These are phyloP conservation scores for Phytophthora vignae DNA, from an alignment of 352 stramenopile species.

Conservation along the genomic window DNA sequence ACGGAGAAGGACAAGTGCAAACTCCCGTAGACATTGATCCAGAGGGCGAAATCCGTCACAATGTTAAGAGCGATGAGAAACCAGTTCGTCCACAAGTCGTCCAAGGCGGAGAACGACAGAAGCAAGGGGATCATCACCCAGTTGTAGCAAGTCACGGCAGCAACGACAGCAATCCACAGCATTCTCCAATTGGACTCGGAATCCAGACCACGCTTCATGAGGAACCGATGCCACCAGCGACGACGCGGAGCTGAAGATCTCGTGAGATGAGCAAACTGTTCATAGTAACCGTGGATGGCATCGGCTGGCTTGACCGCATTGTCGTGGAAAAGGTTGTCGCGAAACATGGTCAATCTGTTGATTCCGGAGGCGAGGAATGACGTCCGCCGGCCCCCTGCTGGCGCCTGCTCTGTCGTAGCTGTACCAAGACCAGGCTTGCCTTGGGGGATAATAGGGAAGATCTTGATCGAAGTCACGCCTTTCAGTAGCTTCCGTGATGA, in stretches of 20 bases:
- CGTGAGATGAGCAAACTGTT: conserved; percentile 47
- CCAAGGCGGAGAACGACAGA: conserved; percentile 53
- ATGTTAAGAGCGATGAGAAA: conserved; percentile 44
- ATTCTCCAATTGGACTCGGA: conserved; percentile 52
- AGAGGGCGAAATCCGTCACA: conserved; percentile 45
- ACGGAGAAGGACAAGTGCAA: conserved; percentile 60
- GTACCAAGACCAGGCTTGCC: not conserved
- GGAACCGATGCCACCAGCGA: conserved; percentile 47
- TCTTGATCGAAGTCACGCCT: conserved; percentile 15
- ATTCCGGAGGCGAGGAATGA: conserved; percentile 32
- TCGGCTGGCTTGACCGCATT: conserved; percentile 38
- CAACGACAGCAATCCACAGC: conserved; percentile 53
- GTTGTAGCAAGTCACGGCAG: conserved; percentile 58
- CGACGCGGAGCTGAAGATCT: conserved; percentile 10
- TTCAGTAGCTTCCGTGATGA: conserved; percentile 12
- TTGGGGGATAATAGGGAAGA: conserved; percentile 20
- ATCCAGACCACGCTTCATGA: conserved; percentile 47
- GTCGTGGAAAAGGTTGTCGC: conserved; percentile 49
- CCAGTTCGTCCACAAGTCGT: conserved; percentile 31
- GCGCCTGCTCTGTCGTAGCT: not conserved
- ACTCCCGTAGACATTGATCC: conserved; percentile 58
- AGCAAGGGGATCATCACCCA: conserved; percentile 60
- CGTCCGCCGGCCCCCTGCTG: not conserved
- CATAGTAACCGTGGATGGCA: conserved; percentile 65
- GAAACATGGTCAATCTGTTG: conserved; percentile 38